Evolutionary conservation across 805 yeast species (phyloP).

Genomic region (Schwanniomyces polymorphus): DNA sequence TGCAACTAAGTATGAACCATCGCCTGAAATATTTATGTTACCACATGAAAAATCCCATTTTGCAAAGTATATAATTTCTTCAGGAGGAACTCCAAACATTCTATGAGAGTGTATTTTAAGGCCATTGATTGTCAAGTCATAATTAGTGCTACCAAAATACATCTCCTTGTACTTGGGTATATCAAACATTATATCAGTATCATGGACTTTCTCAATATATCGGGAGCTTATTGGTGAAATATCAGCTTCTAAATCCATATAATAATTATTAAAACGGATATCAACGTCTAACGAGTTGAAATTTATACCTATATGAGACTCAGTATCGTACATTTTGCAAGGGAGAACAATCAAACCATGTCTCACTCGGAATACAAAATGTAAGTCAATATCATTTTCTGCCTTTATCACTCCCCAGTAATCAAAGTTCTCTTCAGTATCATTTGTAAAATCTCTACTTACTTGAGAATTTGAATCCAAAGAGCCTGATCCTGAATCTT

Average conservation of each 20-base stretch:
- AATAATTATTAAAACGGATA: conserved; percentile 83
- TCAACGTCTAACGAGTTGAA: conserved; percentile 73
- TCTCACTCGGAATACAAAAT: conserved; percentile 67
- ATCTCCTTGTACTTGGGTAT: conserved; percentile 19
- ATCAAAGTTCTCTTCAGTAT: conserved; percentile 12
- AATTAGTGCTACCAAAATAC: conserved; percentile 10
- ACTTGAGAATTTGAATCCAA: background rate
- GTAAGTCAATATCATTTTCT: conserved; percentile 76
- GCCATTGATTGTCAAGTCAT: conserved; percentile 59
- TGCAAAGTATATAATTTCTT: conserved; percentile 83
- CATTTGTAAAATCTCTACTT: background rate
- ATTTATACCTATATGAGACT: conserved; percentile 58
- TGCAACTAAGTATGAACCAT: conserved; percentile 44
- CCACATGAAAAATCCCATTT: conserved; percentile 86
- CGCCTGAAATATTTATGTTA: conserved; percentile 51
- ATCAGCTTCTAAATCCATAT: conserved; percentile 87
- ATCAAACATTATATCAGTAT: conserved; percentile 20
- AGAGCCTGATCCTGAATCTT: background rate
- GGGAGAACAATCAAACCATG: conserved; percentile 78
- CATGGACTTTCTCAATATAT: conserved; percentile 25
- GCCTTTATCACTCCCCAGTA: conserved; percentile 44
- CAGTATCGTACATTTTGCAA: conserved; percentile 62
- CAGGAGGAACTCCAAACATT: conserved; percentile 89
- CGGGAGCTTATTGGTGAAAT: conserved; percentile 54
- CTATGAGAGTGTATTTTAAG: conserved; percentile 79